Evolutionary conservation across 208 protist species (phyloP), one percentile per base, ranked within the genome.

Genomic region (Leishmania lainsoni): DNA sequence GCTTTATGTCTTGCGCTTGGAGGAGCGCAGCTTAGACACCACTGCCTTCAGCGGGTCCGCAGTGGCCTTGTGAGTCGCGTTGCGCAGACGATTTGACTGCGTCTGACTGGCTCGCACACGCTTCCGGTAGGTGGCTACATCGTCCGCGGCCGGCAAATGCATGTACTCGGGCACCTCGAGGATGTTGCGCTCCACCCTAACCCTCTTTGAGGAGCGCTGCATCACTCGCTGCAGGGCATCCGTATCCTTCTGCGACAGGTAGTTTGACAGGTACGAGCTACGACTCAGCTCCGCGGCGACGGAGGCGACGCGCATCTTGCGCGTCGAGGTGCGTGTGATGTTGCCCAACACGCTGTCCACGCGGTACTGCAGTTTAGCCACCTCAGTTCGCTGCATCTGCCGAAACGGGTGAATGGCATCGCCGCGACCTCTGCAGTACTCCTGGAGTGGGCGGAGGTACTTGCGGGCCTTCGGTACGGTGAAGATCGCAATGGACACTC

Each of bases 161-260:
- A 98, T 97, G 86, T 98, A 98, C 54, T 93, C 82, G 5, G 95
- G 95, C n/a, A 98, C 84, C 32, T 99, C 97, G 32, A 95, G 79
- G 66, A 98, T 80, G 42, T 98, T 88, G 73, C 97, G 91, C 81
- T 95, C 89, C 39, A 98, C 90, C 71, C 91, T 92, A 17, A 97
- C 94, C 49, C 89, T 82, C 78, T 95, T 90, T 35, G 95, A 91
- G 2, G 91, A 92, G 5, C 86, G 86, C 78, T 89, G 91, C 61
- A 97, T 93, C 20, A 99, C 90, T 3, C 87, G 86, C 69, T 92
- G 75, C 9, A 98, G 78, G 5, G 93, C 98, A 61, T 97, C 93
- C 6, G 91, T 91, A 51, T 98, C 97, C 80, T 94, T 90, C 78
- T 98, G 94, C 42, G 87, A 91, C 49, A 99, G 96, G 81, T 97